Base-by-base conservation (phyloP, 371 early-diverging fungal genomes). In the Modicella reniformis region DNA sequence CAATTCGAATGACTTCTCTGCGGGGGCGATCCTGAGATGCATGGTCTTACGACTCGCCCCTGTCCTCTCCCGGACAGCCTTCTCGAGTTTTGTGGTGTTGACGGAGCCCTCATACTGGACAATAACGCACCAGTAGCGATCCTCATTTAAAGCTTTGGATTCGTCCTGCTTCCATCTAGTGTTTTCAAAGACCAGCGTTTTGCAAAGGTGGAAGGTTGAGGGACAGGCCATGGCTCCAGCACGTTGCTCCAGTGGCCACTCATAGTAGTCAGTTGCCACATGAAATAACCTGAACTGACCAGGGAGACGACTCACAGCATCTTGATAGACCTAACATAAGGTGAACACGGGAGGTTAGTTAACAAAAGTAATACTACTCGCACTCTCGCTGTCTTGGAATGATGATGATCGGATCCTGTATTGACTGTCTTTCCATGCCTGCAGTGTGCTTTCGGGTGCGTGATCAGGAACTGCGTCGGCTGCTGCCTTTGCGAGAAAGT, bases 161-260 rank as follows among this genome's bases (percentile, higher is more conserved):
- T 69, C 66, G 58, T 72, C 60, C 62, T 84, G 74, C 1, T 76
- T 66, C 65, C 76, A 85, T 34, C 83, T 79, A 51, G 90, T 92
- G 80, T 92, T 92, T 65, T 91, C 91, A 64, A 92, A 81, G 5
- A 91, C 65, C 8, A 92, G 81, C 0, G 88, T 81, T 62, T 92
- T 92, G 87, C 91, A 91, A 37, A 92, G 80, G 50, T 92, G 92
- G 26, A 74, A 80, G 2, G 82, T 79, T 12, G 86, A 85, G 0
- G 92, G 92, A 5, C 86, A 88, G 0, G 33, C 48, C 74, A 92
- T 65, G 50, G 85, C 76, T 1, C 83, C 59, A 12, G 86, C 87
- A 15, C 92, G 86, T 23, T 84, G 64, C 58, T 84, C 73, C 1
- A 84, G 76, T 1, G 86, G 61, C 91, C 91, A 91, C 7, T 68